phyloP scores from a whole-genome alignment of 148 eudicot genomes.

The Diospyros kaki region DNA sequence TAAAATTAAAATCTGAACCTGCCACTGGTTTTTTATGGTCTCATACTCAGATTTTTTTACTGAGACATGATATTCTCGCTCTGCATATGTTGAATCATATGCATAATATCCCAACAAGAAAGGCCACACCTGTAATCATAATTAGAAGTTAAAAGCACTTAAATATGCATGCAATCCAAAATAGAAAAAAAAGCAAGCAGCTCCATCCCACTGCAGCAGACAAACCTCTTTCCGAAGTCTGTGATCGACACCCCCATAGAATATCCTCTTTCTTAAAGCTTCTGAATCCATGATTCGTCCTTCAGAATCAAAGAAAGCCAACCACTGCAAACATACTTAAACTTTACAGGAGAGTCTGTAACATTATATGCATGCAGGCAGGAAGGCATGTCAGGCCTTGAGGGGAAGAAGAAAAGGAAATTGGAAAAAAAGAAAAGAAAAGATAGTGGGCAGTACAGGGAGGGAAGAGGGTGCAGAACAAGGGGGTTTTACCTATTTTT shows the following conservation, averaged over 20 bases:
- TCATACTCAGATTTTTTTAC: conserved; percentile 77
- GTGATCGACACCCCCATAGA: conserved; percentile 84
- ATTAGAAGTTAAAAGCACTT: conserved; percentile 6
- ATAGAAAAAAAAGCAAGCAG: not conserved
- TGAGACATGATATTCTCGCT: conserved; percentile 69
- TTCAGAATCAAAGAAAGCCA: conserved; percentile 69
- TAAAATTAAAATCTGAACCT: conserved; percentile 37
- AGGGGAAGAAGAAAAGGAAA: too few relatives aligned
- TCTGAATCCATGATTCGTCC: conserved; percentile 68
- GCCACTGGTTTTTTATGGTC: conserved; percentile 85
- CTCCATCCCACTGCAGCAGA: conserved; percentile 5
- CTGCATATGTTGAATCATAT: conserved; percentile 85
- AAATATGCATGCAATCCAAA: not conserved
- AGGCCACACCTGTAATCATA: conserved; percentile 68
- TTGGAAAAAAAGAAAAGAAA: too few relatives aligned
- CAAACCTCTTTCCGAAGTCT: conserved; percentile 76
- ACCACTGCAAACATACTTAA: conserved; percentile 63
- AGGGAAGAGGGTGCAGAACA: too few relatives aligned
- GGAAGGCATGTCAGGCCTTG: not conserved
- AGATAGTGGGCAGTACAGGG: too few relatives aligned
- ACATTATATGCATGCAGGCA: not conserved
- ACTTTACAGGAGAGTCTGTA: conserved; percentile 1
- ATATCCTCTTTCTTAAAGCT: conserved; percentile 74
- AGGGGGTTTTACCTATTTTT: too few relatives aligned
- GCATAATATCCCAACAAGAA: conserved; percentile 75